These are phyloP conservation scores for Geranium brycei DNA, from an alignment of 345 rosid species.

Conservation along the genomic window DNA sequence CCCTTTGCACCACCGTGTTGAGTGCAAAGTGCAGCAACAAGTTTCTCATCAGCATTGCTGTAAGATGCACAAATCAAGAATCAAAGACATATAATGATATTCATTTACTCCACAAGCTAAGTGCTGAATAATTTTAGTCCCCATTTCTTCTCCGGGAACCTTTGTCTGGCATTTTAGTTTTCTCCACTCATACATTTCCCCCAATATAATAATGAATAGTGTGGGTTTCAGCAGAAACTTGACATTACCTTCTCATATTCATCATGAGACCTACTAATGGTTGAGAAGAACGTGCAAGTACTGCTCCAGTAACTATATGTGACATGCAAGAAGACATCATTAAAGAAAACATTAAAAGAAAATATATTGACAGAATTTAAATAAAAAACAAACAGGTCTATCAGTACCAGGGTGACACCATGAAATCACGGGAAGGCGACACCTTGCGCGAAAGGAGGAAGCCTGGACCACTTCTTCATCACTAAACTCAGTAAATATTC, in stretches of 20 bases:
- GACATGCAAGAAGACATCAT: slow-evolving; percentile 14
- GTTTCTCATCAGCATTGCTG: slow-evolving; percentile 91
- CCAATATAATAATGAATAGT: not conserved
- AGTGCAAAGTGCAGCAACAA: slow-evolving; percentile 82
- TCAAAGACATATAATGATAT: not conserved
- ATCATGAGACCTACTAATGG: slow-evolving; percentile 95
- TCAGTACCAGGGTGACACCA: slow-evolving; percentile 85
- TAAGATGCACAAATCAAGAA: slow-evolving; percentile 7
- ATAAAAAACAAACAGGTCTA: not conserved
- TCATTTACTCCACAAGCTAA: not conserved
- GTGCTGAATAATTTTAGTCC: not conserved
- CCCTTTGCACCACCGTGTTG: slow-evolving; percentile 40
- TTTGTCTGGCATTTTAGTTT: not conserved
- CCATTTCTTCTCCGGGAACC: not conserved
- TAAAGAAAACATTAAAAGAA: slow-evolving; percentile 6
- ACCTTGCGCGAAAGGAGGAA: slow-evolving; percentile 73
- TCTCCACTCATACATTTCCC: not conserved
- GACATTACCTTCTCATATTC: slow-evolving; percentile 80
- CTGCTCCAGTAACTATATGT: slow-evolving; percentile 69
- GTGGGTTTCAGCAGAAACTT: slow-evolving; percentile 7
- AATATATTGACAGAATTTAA: not conserved
- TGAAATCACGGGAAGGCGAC: slow-evolving; percentile 78
- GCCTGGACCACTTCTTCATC: slow-evolving; percentile 82
- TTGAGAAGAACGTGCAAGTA: slow-evolving; percentile 96
- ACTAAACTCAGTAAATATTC: slow-evolving; percentile 30